Base-by-base conservation (phyloP, 148 eudicot genomes). In the Beta vulgaris region DNA sequence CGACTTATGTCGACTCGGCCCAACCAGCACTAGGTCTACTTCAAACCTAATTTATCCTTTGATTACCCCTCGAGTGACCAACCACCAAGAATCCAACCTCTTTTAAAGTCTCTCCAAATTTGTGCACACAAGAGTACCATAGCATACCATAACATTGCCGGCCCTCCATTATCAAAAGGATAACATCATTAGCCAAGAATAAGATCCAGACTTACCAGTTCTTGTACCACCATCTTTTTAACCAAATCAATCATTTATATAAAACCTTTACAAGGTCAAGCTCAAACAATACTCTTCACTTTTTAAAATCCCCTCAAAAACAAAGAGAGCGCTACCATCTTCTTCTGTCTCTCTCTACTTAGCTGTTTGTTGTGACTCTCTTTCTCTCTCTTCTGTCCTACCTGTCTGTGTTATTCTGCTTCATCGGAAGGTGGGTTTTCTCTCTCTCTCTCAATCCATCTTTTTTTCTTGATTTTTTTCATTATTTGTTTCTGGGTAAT, bases 331-430 rank as follows among this genome's bases (percentile, higher is more conserved):
- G 37, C 44, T 34, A 37, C 5, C 68, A 60, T 15, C 53, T 32
- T 29, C n/a, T 40, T n/a, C 60, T 51, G 26, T 44, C 66, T 73
- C 43, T 35, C 60, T 44, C 69, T 74, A 62, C 68, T 73, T 73
- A 42, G 67, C 76, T 73, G 57, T 48, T 29, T 35, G 53, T 73
- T 74, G 28, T 48, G 29, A 44, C 68, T 32, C 34, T 54, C 62
- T 71, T 39, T 42, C 37, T 73, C 68, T 73, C 10, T 62, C 48
- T 3, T 63, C 43, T 73, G 28, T 63, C 70, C 44, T 34, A 46
- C 70, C 69, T 49, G 77, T 74, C 69, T 46, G 1, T 34, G 34
- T 15, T 42, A 18, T 25, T 74, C 60, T 74, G 69, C 69, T 46
- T 62, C 69, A 36, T 74, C 43, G 25, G 26, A 23, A 74, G 77